Base-by-base conservation (phyloP, 2,329 filamentous ascomycete species). In the Arthrobotrys conoides region DNA sequence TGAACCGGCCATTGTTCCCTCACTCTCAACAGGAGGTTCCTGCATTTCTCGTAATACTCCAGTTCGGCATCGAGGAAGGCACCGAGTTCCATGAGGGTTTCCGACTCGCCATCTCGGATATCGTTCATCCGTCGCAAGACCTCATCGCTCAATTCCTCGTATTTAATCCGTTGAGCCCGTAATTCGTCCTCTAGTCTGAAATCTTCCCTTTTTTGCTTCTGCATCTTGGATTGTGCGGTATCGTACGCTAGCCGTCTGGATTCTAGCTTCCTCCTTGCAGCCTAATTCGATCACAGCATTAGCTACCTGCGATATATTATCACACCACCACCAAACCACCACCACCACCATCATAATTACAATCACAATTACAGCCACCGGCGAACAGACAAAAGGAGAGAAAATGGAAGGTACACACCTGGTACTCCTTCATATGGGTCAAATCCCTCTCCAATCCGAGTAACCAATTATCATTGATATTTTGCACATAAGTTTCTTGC, bases 341-440 rank as follows among this genome's bases (percentile, higher is more conserved):
- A 8, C 24, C 22, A n/a, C n/a, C n/a, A n/a, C n/a, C n/a, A n/a
- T n/a, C n/a, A 27, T 27, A 6, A n/a, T 46, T 1, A 3, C 30
- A 30, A 67, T 53, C 0, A 30, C 27, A 30, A 30, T 30, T 6
- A 30, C 27, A 30, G 6, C 27, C 27, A 30, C 27, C 27, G 6
- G 27, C n/a, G n/a, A n/a, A n/a, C n/a, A 41, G 55, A 27, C 14
- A 16, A 33, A 71, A 38, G 30, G 36, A 51, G 20, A 27, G n/a
- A 30, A 5, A 20, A 66, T 4, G 44, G 12, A 9, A 57, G 24
- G 44, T 20, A 84, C 88, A 69, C 87, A 95, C 92, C 88, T 97
- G 94, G 82, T 97, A 98, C 83, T 98, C 96, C 84, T 97, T 97
- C 93, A 98, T 95, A 88, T 97, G 96, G 41, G 93, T 91, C 66